phyloP scores from a whole-genome alignment of 139 green algal genomes.

The Picochlorum sp. region DNA sequence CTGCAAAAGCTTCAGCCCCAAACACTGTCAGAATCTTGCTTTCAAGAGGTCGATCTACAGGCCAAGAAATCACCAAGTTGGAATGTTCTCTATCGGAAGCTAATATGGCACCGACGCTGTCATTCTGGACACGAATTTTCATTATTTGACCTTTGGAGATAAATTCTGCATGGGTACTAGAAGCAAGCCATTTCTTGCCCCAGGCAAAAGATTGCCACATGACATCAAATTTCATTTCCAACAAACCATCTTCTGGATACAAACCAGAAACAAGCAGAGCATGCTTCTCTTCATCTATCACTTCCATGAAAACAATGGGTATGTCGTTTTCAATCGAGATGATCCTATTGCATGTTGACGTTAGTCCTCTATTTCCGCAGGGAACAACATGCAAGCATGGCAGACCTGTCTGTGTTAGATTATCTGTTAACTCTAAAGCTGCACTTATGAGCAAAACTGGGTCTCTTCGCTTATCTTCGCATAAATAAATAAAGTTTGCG shows the following conservation, averaged over 20 bases:
- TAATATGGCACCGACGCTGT: no score
- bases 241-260: background rate
- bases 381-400: background rate
- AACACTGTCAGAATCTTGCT: no score
- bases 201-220: constrained; percentile 4
- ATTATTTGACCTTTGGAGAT: no score
- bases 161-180: no score
- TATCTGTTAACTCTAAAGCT: background rate
- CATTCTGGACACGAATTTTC: no score
- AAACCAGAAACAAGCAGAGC: background rate
- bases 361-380: background rate
- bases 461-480: background rate
- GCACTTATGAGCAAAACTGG: background rate
- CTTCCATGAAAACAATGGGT: background rate
- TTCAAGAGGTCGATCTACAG: no score
- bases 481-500: background rate
- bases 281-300: background rate
- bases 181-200: background rate
- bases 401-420: background rate
- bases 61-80: no score
- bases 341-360: background rate
- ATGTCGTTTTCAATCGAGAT: background rate
- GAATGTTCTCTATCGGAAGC: no score
- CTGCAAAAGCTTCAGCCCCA: no score
- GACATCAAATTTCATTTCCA: constrained; percentile 2